Evolutionary conservation across 2,329 filamentous ascomycete species (phyloP), one percentile per base, ranked within the genome.

Genomic region (Aspergillus pseudoterreus): DNA sequence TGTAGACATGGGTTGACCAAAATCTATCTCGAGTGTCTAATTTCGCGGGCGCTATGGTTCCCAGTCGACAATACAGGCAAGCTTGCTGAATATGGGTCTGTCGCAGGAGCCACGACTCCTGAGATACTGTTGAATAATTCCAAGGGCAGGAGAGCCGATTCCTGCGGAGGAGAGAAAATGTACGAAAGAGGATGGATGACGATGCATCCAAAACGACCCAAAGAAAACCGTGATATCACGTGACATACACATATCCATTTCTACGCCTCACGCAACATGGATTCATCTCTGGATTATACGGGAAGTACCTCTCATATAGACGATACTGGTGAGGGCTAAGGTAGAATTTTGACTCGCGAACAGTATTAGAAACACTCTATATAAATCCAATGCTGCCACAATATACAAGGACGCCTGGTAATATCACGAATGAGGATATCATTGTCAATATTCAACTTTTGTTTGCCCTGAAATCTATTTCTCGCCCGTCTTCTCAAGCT

Each of bases 401-500:
- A 47, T 45, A 49, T 47, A 46, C 45, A 44, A 62, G 52, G 54
- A 55, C 57, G 56, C 58, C 57, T 45, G 15, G 47, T 54, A 59
- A 45, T 30, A 38, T 51, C 43, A 55, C 50, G 53, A 57, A 55
- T 43, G 56, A 56, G 58, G 57, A 61, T 63, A 63, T 63, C 60
- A 63, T 55, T 55, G 43, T 57, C 51, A 52, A 51, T 38, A 57
- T 49, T 50, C 48, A 58, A 60, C 60, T 64, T 58, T 63, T 62
- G 50, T 53, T 35, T 42, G 19, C 39, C 47, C 44, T 45, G 52
- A 43, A 38, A 22, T 54, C 60, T 56, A 65, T 55, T 67, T 63
- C 51, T 67, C 61, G 11, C 52, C 57, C 8, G 48, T 68, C 64
- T 73, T 91, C 75, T 97, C 94, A 55, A 96, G 73, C 81, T 85